phyloP scores from a whole-genome alignment of 805 yeast species.

The Sungouiozyma intestinalis region DNA sequence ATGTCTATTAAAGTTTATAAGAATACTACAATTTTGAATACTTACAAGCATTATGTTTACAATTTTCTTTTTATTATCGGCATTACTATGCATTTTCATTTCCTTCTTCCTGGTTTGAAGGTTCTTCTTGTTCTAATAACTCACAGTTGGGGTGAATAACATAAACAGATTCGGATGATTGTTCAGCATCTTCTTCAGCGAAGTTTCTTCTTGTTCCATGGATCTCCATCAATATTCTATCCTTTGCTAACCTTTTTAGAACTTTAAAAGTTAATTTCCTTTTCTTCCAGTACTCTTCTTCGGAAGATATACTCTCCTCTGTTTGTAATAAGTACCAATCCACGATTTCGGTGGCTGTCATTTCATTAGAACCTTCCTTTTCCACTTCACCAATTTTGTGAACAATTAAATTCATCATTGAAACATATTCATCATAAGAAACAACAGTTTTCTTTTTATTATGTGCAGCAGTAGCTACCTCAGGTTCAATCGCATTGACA shows the following conservation, averaged over 20 bases:
- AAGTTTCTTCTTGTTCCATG: slow-evolving; percentile 38
- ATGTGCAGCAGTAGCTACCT: not conserved
- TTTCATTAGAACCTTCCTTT: slow-evolving; percentile 43
- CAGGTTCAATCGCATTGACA: not conserved
- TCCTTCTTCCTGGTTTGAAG: slow-evolving; percentile 3
- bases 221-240: slow-evolving; percentile 67
- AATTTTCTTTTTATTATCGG: not conserved
- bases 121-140: slow-evolving; percentile 39
- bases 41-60: not conserved
- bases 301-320: slow-evolving; percentile 61
- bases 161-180: slow-evolving; percentile 29
- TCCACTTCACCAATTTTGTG: slow-evolving; percentile 51
- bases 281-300: slow-evolving; percentile 61
- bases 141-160: slow-evolving; percentile 79
- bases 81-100: not conserved
- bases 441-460: slow-evolving; percentile 40
- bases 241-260: slow-evolving; percentile 71
- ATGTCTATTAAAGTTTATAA: too few relatives aligned
- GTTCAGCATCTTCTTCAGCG: slow-evolving; percentile 27
- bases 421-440: slow-evolving; percentile 76
- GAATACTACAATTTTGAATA: too few relatives aligned
- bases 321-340: slow-evolving; percentile 71
- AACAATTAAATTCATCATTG: slow-evolving; percentile 73
- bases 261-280: slow-evolving; percentile 68
- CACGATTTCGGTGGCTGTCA: slow-evolving; percentile 58